Base-by-base conservation (phyloP, 495 filamentous ascomycete species). In the Bacidia rubella region DNA sequence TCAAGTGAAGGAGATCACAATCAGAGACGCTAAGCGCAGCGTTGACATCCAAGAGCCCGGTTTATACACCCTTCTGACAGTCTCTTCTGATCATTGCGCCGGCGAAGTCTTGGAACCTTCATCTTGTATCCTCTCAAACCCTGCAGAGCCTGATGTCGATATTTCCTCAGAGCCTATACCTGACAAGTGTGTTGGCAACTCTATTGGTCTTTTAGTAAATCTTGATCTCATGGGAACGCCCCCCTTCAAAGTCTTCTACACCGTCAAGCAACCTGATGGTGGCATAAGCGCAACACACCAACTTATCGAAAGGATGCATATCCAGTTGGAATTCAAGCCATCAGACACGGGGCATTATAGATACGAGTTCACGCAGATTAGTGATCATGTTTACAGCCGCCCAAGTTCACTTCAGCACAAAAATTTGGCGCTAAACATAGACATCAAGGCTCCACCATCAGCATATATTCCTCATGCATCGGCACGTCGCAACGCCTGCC, bases 101-200 rank as follows among this genome's bases (percentile, higher is more conserved):
- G 92, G 92, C 35, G 90, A 96, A 59, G 76, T 98, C 2, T 71
- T 90, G 55, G 92, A 96, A 63, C 92, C 92, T 23, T 83, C 92
- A 2, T 87, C 89, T 23, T 97, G 89, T 63, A 70, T 95, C 50
- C 68, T 98, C 46, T 76, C 86, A 38, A 96, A 95, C 56, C 92
- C 92, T 15, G 86, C 90, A 0, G 82, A 95, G 67, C 92, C 92
- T 23, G 79, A 81, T 32, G 57, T 98, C 50, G 68, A 76, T 3
- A 70, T 97, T 35, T 75, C 71, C 40, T 67, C 80, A 1, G 83
- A 94, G 58, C 82, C 87, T 58, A 86, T 97, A 27, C 82, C 83
- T 38, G 92, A 97, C 62, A 94, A 90, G 58, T 98, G 92, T 66
- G 90, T 89, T 38, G 86, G 88, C 46, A 94, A 86, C 60, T 86